Evolutionary conservation across 2,329 filamentous ascomycete genomes (phyloP).

Genomic region (Fusarium verrucosum): DNA sequence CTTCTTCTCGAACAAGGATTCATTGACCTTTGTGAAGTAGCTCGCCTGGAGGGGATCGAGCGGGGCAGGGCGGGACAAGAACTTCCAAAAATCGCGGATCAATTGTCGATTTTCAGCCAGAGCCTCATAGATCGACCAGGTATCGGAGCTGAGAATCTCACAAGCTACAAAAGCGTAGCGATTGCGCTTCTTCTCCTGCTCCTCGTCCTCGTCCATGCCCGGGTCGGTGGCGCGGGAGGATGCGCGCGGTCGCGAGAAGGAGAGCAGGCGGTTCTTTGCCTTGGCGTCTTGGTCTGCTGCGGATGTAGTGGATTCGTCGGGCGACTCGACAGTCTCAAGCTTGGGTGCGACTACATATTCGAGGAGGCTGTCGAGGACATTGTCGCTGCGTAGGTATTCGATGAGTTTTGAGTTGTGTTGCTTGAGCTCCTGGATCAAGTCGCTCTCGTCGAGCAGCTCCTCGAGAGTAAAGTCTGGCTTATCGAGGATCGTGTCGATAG

Average conservation of each 20-base stretch:
- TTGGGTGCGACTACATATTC: constrained; percentile 90
- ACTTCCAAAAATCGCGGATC: constrained; percentile 88
- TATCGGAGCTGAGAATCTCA: constrained; percentile 93
- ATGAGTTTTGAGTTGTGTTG: constrained; percentile 98
- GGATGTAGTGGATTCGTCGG: constrained; percentile 61
- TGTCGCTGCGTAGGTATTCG: constrained; percentile 90
- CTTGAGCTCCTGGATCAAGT: constrained; percentile 97
- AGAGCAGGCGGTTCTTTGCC: constrained; percentile 54
- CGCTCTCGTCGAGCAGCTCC: constrained; percentile 93
- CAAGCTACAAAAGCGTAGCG: constrained; percentile 94
- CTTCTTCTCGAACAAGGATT: constrained; percentile 97
- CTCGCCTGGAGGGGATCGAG: constrained; percentile 93
- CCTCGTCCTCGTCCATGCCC: constrained; percentile 68
- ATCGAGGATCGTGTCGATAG: constrained; percentile 95
- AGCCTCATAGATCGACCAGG: constrained; percentile 95
- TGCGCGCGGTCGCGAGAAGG: constrained; percentile 63
- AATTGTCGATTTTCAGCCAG: constrained; percentile 84
- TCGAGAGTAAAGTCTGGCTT: constrained; percentile 96
- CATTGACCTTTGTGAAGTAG: constrained; percentile 99
- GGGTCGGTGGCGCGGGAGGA: constrained; percentile 61
- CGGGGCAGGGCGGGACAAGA: constrained; percentile 82
- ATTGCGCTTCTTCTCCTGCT: constrained; percentile 88
- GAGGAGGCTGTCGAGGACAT: constrained; percentile 83
- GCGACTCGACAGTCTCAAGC: constrained; percentile 64
- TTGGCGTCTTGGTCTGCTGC: constrained; percentile 63